A percentile compares a stretch with the other conserved stretches of the same genome.
These are phyloP conservation scores for Penicillium brevicompactum DNA, from an alignment of 2,329 filamentous ascomycete genomes.

Conservation along the genomic window DNA sequence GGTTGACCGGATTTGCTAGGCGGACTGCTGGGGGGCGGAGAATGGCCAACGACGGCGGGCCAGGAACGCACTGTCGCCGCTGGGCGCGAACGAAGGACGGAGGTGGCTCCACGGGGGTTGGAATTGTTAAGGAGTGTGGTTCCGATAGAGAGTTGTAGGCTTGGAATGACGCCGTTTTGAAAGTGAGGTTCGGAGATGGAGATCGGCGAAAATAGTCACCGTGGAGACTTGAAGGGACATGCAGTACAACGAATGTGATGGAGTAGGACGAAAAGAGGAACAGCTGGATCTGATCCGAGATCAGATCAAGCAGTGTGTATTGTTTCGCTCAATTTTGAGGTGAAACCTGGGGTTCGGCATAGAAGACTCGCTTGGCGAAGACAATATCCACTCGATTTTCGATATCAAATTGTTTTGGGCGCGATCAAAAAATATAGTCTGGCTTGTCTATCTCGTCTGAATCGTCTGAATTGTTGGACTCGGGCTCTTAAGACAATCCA, in stretches of 20 bases:
- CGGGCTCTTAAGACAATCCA: no score
- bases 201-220: constrained; percentile 3
- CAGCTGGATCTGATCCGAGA: background rate
- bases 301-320: background rate
- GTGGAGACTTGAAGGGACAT: constrained; percentile 1
- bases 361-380: constrained; percentile 8
- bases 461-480: no score
- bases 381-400: background rate
- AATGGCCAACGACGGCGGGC: constrained; percentile 28
- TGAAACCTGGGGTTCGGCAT: background rate
- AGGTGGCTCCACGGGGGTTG: constrained; percentile 21
- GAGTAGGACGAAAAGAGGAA: background rate
- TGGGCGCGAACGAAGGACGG: constrained; percentile 20
- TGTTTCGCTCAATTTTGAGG: constrained; percentile 1
- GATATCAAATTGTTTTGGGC: background rate
- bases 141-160: constrained; percentile 17
- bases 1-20: constrained; percentile 64
- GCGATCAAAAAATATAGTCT: background rate
- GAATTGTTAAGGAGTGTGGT: constrained; percentile 6
- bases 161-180: constrained; percentile 29
- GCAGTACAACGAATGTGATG: background rate
- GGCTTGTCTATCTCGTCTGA: no score
- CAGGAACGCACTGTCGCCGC: constrained; percentile 29
- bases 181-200: constrained; percentile 11
- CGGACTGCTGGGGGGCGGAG: constrained; percentile 49